Evolutionary conservation across 257 asterid genomes (phyloP), one percentile per base, ranked within the genome.

Genomic region (Scutellaria barbata): DNA sequence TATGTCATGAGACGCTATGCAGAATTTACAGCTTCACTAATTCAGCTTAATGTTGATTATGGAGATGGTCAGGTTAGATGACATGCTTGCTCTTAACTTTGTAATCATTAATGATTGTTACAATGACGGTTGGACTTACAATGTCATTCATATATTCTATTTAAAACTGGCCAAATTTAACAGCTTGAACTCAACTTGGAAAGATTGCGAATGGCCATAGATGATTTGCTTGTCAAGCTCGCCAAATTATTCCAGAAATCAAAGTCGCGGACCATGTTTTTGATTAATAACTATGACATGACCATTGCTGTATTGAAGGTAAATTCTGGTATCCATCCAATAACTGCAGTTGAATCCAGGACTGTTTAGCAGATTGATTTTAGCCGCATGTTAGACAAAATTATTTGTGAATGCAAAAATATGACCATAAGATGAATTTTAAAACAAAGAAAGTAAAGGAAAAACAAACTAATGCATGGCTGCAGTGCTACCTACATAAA

Each of bases 1-100:
- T 95, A 92, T 79, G 98, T 95, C 79, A 89, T 92, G 90, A 88
- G 99, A 84, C 98, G 98, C 57, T 95, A 92, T 81, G 99, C 98
- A 5, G 99, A 95, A 86, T 95, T 95, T 77, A 87, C 96, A 1
- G 99, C 98, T 61, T 95, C 99, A 3, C 85, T 95, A 45, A 85
- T 95, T 83, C 98, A 89, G 75, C 95, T 95, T 55, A 92, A 95
- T 75, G 95, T 83, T 76, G 98, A 92, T 75, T 92, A 92, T 73
- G 95, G 94, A 80, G 99, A 95, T 77, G 98, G 99, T 53, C 99
- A 95, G 98, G 99, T 95, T 64, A 80, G 94, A 63, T 46, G 33
- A 37, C 60, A 76, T 41, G 52, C 50, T 47, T 40, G 53, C 61
- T 71, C 78, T 61, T 51, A 41, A 54, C 69, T 14, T 68, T 10